These are phyloP conservation scores for Oenanthe javanica DNA, from an alignment of 140 eudicot species.

Conservation along the genomic window DNA sequence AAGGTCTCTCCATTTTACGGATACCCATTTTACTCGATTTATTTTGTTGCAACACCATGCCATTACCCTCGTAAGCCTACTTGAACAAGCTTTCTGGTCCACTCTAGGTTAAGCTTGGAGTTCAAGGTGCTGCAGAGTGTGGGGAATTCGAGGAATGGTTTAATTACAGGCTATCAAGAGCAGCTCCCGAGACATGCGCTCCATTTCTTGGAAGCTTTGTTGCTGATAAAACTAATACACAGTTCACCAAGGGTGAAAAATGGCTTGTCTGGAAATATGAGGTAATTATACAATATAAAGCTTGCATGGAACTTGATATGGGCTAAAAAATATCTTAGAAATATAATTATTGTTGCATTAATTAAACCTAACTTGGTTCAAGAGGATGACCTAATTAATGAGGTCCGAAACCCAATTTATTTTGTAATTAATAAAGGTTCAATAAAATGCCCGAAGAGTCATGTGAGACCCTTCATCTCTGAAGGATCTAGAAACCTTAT, in stretches of 20 bases:
- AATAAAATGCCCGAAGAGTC: no score
- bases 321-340: no score
- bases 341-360: no score
- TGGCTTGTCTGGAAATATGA: conserved; percentile 99
- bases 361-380: no score
- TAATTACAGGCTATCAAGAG: conserved; percentile 88
- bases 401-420: no score
- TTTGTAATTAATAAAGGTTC: no score
- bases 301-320: no score
- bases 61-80: background rate
- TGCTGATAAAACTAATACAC: conserved; percentile 68
- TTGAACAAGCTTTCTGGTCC: background rate
- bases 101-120: conserved; percentile 81
- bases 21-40: no score
- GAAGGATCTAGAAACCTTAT: no score
- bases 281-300: conserved; percentile 61
- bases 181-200: conserved; percentile 98
- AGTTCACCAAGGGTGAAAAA: conserved; percentile 77
- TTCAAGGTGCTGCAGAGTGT: conserved; percentile 86
- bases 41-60: background rate
- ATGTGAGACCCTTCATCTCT: no score
- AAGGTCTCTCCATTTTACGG: no score
- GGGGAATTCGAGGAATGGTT: conserved; percentile 99
- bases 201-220: conserved; percentile 85
- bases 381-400: no score